Conservation (phyloP, 2,329 filamentous ascomycete genomes). For the Fusarium albosuccineum region DNA sequence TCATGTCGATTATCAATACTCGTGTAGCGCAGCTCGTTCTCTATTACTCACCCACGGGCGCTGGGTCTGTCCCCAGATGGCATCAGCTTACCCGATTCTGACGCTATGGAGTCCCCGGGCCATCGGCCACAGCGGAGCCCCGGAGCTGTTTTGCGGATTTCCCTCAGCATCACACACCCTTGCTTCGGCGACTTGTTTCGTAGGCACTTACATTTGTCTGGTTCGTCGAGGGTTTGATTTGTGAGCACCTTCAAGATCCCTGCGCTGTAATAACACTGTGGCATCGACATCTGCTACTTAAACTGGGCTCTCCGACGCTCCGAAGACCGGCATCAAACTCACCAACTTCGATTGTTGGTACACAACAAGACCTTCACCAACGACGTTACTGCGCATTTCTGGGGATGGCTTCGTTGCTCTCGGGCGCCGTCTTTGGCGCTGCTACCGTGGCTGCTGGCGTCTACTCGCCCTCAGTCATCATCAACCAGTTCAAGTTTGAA, state of each 20-base stretch:
- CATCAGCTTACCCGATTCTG: slow-evolving; percentile 23
- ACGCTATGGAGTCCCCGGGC: slow-evolving; percentile 22
- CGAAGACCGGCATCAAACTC: slow-evolving; percentile 23
- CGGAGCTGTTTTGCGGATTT: background rate
- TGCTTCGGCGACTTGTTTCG: slow-evolving; percentile 1
- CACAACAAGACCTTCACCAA: background rate
- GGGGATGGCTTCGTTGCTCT: slow-evolving; percentile 53
- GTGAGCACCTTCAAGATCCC: slow-evolving; percentile 2
- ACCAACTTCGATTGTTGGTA: background rate
- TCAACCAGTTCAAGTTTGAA: slow-evolving; percentile 70
- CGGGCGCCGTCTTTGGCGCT: slow-evolving; percentile 72
- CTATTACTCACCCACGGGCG: background rate
- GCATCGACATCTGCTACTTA: background rate
- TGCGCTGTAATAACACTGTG: background rate
- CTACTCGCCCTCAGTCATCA: slow-evolving; percentile 69
- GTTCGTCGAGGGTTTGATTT: slow-evolving; percentile 4
- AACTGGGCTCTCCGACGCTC: slow-evolving; percentile 11
- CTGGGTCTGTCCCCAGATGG: slow-evolving; percentile 13
- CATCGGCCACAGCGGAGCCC: background rate
- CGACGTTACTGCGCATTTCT: background rate
- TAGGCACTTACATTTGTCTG: background rate
- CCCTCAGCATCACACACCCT: background rate
- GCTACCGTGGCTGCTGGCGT: slow-evolving; percentile 72
- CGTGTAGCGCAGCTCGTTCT: background rate
- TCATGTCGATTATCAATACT: too few relatives aligned